phyloP scores from a whole-genome alignment of 805 yeast species.

The Wickerhamiella qilinensis region DNA sequence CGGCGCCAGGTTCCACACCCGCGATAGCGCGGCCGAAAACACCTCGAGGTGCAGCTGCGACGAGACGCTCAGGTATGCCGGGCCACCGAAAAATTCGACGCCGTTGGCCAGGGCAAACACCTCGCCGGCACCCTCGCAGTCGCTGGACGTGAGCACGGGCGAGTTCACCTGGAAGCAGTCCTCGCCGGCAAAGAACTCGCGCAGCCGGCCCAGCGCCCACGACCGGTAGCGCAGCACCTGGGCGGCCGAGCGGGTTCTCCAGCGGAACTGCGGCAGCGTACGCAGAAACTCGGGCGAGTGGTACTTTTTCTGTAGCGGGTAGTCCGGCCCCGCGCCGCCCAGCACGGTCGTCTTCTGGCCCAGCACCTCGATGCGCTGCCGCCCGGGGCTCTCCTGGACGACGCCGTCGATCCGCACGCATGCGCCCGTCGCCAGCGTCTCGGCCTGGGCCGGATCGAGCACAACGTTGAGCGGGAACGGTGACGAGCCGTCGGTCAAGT shows the following conservation, averaged over 20 bases:
- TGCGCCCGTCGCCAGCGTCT: constrained; percentile 28
- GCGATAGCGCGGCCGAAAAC: constrained; percentile 49
- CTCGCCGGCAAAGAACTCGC: constrained; percentile 35
- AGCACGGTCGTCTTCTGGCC: constrained; percentile 27
- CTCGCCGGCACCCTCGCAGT: constrained; percentile 98
- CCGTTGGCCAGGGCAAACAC: constrained; percentile 43
- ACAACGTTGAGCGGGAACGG: constrained; percentile 39
- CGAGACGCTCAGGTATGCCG: constrained; percentile 70
- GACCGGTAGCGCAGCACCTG: constrained; percentile 63
- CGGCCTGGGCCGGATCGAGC: constrained; percentile 20
- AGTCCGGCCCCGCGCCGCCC: constrained; percentile 47
- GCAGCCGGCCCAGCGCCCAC: constrained; percentile 36
- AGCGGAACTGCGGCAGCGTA: constrained; percentile 58
- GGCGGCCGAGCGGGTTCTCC: constrained; percentile 50
- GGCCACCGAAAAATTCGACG: constrained; percentile 36
- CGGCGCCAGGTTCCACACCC: constrained; percentile 83
- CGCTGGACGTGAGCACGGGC: constrained; percentile 75
- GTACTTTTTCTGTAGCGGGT: constrained; percentile 72
- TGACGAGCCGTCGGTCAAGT: constrained; percentile 63
- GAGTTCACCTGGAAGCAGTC: constrained; percentile 64
- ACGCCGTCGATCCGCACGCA: constrained; percentile 30
- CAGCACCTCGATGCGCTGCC: constrained; percentile 37
- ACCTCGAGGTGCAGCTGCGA: constrained; percentile 85
- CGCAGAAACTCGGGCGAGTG: constrained; percentile 55
- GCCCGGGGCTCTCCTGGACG: constrained; percentile 32